Evolutionary conservation across 257 asterid genomes (phyloP), one percentile per base, ranked within the genome.

Genomic region (Solanum sejunctum): DNA sequence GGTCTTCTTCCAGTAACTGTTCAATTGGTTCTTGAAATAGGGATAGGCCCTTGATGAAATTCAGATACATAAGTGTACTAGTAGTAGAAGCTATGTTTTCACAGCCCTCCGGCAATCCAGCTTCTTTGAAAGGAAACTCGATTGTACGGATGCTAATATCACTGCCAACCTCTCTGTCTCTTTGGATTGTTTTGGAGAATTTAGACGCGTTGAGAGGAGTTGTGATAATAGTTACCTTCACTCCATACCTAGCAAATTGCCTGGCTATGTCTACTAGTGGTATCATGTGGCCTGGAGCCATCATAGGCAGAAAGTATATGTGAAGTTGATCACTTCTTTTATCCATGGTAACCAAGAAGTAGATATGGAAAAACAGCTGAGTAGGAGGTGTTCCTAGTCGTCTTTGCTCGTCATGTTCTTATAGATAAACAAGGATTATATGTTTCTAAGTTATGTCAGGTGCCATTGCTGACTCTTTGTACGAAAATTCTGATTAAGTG

Each of bases 251-350:
- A 36, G 89, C 79, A 45, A 89, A 87, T 16, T 64, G 64, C 3
- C 90, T 51, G 26, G 93, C 91, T 7, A 87, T 83, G 89, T 89
- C 89, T 13, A 87, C 80, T 86, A 87, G 84, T 1, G 93, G 93
- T 58, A 90, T 90, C 88, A 86, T 86, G 88, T 90, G 92, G 87
- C 91, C 93, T 1, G 89, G 90, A 0, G 91, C 89, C 90, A 90
- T 45, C 72, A 70, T 7, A 0, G 93, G 89, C 4, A 87, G 77
- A 16, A 87, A 87, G 88, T 84, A 88, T 15, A 88, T 36, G 81
- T 90, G 92, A n/a, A 85, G 88, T 43, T 84, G 87, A 69, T 67
- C 85, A 41, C 77, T 21, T 23, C 26, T 26, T 63, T 58, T n/a
- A 51, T 47, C 45, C 87, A 85, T 88, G 66, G 58, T 77, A 28